Conservation (phyloP, 78 protist genomes). For the Cavenderia fasciculata region DNA sequence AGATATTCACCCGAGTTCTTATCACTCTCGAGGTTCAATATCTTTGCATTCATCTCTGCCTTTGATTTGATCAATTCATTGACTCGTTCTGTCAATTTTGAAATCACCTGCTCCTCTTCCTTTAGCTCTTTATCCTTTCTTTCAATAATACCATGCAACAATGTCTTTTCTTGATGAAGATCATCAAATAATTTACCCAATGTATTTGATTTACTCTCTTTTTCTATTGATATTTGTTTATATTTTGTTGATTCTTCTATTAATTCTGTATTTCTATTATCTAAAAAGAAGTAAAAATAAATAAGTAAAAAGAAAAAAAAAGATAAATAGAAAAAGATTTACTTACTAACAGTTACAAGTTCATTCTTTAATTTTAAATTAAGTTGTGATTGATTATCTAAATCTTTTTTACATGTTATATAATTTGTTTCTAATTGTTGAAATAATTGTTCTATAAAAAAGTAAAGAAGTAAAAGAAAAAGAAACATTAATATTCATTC, state of each 20-base stretch:
- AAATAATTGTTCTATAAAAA: constrained; percentile 49
- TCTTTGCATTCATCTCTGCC: constrained; percentile 35
- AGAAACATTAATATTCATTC: not conserved
- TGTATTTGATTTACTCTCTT: constrained; percentile 50
- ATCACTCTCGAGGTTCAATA: constrained; percentile 49
- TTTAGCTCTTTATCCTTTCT: constrained; percentile 48
- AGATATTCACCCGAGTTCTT: constrained; percentile 36
- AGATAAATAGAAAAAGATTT: no score
- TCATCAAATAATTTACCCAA: constrained; percentile 60
- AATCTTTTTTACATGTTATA: constrained; percentile 31
- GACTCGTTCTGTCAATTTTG: constrained; percentile 49
- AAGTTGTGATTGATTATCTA: not conserved
- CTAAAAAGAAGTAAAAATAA: not conserved
- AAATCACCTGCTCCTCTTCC: constrained; percentile 37
- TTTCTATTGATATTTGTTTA: constrained; percentile 33
- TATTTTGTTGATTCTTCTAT: constrained; percentile 2
- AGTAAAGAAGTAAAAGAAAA: not conserved
- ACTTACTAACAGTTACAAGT: constrained; percentile 34
- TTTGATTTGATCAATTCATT: constrained; percentile 38
- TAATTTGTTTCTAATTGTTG: constrained; percentile 67
- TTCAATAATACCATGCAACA: constrained; percentile 17
- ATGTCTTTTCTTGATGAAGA: constrained; percentile 43
- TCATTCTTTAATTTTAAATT: constrained; percentile 33
- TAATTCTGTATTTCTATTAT: constrained; percentile 16
- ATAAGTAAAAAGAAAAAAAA: not conserved